Conservation (phyloP, 176 grass and related monocot genomes). For the Carex myosuroides region DNA sequence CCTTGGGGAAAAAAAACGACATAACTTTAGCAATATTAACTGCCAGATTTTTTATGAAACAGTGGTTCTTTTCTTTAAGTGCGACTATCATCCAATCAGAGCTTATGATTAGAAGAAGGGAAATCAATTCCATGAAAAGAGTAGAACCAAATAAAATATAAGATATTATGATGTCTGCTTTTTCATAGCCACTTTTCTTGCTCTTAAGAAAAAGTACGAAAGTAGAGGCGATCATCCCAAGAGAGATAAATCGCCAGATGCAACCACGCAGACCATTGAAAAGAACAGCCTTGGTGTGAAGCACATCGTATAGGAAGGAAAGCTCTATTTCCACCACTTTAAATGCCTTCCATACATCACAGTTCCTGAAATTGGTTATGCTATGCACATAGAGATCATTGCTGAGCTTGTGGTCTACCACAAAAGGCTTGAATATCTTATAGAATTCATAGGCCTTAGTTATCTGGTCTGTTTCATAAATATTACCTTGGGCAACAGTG, state of each 20-base stretch:
- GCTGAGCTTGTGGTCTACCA: conserved; percentile 27
- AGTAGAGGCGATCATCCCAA: background rate
- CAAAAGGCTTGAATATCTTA: conserved; percentile 10
- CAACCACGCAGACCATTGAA: background rate
- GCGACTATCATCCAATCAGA: conserved; percentile 21
- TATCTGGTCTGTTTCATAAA: background rate
- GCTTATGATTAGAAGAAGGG: conserved; percentile 1
- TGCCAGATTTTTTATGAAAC: background rate
- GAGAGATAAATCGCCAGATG: background rate
- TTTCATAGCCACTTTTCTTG: background rate
- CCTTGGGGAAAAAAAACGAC: background rate
- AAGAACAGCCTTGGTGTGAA: background rate
- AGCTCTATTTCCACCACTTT: conserved; percentile 31
- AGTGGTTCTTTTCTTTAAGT: background rate
- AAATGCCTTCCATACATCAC: background rate
- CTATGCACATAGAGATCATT: background rate
- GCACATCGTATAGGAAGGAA: conserved; percentile 17
- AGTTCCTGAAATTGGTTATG: background rate
- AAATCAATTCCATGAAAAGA: conserved; percentile 19
- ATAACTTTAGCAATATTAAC: background rate
- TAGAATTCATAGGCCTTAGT: background rate
- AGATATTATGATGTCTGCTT: conserved; percentile 21
- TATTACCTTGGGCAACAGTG: background rate
- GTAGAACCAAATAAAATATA: conserved; percentile 27
- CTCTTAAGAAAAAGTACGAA: background rate